Percentiles rank a stretch among this genome's conserved stretches.
Conservation (phyloP, 345 rosid species). For the Citrus sinensis region DNA sequence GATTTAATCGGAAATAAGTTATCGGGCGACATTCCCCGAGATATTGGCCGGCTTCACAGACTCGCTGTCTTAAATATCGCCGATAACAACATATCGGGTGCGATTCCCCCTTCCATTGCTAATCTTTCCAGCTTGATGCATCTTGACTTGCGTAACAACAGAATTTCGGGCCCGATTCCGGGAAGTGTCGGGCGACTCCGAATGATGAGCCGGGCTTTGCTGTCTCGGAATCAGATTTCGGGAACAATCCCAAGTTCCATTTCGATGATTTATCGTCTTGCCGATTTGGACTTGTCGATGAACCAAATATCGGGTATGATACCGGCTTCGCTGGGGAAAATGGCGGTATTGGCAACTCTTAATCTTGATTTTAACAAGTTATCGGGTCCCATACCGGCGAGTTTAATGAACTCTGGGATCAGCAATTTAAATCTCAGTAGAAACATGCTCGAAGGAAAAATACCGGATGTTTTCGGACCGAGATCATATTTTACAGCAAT, state of each 20-base stretch:
- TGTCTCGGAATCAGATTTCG: slow-evolving; percentile 56
- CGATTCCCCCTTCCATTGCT: slow-evolving; percentile 56
- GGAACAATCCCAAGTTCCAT: slow-evolving; percentile 65
- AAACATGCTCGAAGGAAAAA: slow-evolving; percentile 48
- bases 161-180: slow-evolving; percentile 56
- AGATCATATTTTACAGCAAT: slow-evolving; percentile 69
- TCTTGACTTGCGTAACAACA: slow-evolving; percentile 69
- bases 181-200: slow-evolving; percentile 46
- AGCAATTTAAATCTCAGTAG: slow-evolving; percentile 64
- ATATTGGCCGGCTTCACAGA: slow-evolving; percentile 56
- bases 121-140: slow-evolving; percentile 77
- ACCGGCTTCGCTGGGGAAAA: slow-evolving; percentile 63
- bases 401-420: slow-evolving; percentile 52
- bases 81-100: slow-evolving; percentile 68
- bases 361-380: slow-evolving; percentile 72
- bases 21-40: slow-evolving; percentile 57
- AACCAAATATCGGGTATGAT: slow-evolving; percentile 60
- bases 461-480: slow-evolving; percentile 72
- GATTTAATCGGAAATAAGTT: slow-evolving; percentile 74
- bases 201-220: slow-evolving; percentile 74
- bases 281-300: slow-evolving; percentile 74
- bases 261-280: slow-evolving; percentile 66
- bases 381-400: slow-evolving; percentile 53
- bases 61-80: slow-evolving; percentile 75
- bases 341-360: slow-evolving; percentile 77